Conservation (phyloP, 192 early-diverging fungal genomes). For the Gryganskiella cystojenkinii region DNA sequence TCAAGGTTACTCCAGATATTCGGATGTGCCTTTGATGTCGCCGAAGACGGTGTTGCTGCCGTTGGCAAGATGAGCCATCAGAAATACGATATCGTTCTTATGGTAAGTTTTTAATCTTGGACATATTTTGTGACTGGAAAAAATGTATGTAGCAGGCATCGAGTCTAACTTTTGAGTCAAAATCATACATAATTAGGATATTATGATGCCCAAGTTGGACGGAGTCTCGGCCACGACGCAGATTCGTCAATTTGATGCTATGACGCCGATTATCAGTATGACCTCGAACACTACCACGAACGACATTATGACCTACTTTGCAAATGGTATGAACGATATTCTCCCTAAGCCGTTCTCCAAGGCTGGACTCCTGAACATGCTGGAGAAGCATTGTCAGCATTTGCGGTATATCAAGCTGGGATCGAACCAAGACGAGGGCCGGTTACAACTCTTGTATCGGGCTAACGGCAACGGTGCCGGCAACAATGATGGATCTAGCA, state of each 20-base stretch:
- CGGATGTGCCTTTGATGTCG: conserved; percentile 77
- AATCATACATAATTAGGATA: conserved; percentile 58
- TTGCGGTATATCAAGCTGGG: conserved; percentile 54
- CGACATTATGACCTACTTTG: conserved; percentile 74
- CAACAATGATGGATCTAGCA: neutral
- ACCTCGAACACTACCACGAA: conserved; percentile 73
- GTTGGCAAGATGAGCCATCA: conserved; percentile 66
- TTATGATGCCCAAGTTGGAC: conserved; percentile 77
- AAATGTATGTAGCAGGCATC: conserved; percentile 1
- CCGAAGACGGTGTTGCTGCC: conserved; percentile 75
- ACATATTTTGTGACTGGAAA: neutral
- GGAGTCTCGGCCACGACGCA: conserved; percentile 76
- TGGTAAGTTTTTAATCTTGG: conserved; percentile 68
- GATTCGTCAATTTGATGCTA: conserved; percentile 76
- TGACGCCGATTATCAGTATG: conserved; percentile 83
- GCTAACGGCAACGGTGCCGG: conserved; percentile 1
- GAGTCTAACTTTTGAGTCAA: conserved; percentile 12
- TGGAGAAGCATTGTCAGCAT: conserved; percentile 70
- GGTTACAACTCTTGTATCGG: conserved; percentile 32
- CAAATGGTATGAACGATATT: conserved; percentile 81
- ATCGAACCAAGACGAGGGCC: conserved; percentile 10
- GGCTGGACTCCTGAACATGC: conserved; percentile 56
- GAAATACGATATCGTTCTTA: conserved; percentile 82
- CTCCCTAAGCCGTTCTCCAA: conserved; percentile 77
- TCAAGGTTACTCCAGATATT: conserved; percentile 68